A percentile compares a stretch with the other conserved stretches of the same genome.
Conservation (phyloP, 2,329 filamentous ascomycete genomes). For the Purpureocillium takamizusanense region DNA sequence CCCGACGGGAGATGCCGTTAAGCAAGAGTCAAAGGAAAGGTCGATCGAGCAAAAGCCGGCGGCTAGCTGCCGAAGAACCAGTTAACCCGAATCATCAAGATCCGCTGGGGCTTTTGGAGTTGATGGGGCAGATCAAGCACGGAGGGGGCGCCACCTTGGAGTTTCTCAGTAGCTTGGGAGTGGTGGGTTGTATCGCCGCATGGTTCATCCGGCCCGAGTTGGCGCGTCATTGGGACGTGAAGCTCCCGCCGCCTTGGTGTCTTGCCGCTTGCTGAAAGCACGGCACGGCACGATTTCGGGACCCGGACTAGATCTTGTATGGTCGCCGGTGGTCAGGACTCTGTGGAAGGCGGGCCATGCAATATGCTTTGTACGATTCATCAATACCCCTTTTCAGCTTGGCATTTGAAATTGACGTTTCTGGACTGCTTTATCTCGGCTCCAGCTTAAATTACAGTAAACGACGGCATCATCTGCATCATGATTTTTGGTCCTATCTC, state of each 20-base stretch:
- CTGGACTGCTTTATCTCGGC: too few relatives aligned
- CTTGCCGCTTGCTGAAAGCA: constrained; percentile 1
- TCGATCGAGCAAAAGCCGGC: not conserved
- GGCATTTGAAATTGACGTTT: too few relatives aligned
- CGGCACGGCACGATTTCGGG: not conserved
- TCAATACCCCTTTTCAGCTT: too few relatives aligned
- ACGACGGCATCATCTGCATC: too few relatives aligned
- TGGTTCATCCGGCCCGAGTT: constrained; percentile 37
- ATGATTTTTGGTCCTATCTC: too few relatives aligned
- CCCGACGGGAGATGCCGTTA: constrained; percentile 5
- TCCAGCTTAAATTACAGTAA: too few relatives aligned
- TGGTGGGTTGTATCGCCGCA: constrained; percentile 63
- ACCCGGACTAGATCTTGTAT: too few relatives aligned
- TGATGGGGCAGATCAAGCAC: constrained; percentile 56
- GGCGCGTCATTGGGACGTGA: constrained; percentile 7
- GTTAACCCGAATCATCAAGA: constrained; percentile 44
- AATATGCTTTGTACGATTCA: too few relatives aligned
- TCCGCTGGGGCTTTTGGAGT: constrained; percentile 67
- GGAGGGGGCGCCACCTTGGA: constrained; percentile 62
- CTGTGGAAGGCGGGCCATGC: too few relatives aligned
- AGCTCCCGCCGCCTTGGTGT: constrained; percentile 3
- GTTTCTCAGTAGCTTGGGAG: constrained; percentile 62
- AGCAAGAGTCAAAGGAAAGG: constrained; percentile 1
- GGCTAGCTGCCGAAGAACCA: not conserved
- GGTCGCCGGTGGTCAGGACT: too few relatives aligned